Evolutionary conservation across 805 yeast genomes (phyloP).

Genomic region (Cyberlindnera mrakii): DNA sequence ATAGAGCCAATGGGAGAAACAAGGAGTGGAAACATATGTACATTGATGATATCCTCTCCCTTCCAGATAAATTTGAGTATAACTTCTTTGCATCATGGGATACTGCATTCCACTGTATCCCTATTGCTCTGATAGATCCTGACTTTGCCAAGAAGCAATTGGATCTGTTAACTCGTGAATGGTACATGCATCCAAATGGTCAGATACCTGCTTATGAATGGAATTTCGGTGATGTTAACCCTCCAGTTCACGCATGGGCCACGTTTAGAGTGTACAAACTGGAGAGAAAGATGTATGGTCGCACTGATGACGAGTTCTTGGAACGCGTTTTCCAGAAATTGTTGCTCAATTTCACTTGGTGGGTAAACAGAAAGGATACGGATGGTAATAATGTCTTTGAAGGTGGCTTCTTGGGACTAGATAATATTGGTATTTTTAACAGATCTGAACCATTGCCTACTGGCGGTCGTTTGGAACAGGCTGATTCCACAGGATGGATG

Average conservation of each 20-base stretch:
- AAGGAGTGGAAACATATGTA: slow-evolving; percentile 85
- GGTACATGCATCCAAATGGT: slow-evolving; percentile 99
- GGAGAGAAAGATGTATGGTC: slow-evolving; percentile 80
- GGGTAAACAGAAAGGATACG: slow-evolving; percentile 89
- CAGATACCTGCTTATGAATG: slow-evolving; percentile 96
- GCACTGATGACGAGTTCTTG: slow-evolving; percentile 72
- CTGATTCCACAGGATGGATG: slow-evolving; percentile 98
- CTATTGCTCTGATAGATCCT: slow-evolving; percentile 90
- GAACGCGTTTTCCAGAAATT: slow-evolving; percentile 92
- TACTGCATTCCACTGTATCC: slow-evolving; percentile 90
- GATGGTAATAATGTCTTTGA: slow-evolving; percentile 87
- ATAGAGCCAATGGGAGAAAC: slow-evolving; percentile 84
- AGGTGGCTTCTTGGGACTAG: slow-evolving; percentile 91
- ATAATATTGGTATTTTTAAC: slow-evolving; percentile 88
- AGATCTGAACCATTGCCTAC: slow-evolving; percentile 91
- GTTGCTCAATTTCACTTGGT: slow-evolving; percentile 89
- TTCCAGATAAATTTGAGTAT: slow-evolving; percentile 95
- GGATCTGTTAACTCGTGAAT: slow-evolving; percentile 80
- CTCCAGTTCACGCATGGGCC: slow-evolving; percentile 97
- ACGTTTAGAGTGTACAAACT: slow-evolving; percentile 81
- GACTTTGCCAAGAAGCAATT: slow-evolving; percentile 85
- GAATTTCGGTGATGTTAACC: slow-evolving; percentile 94
- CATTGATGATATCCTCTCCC: slow-evolving; percentile 78
- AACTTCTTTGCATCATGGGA: slow-evolving; percentile 98
- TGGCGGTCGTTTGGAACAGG: slow-evolving; percentile 86